These are phyloP conservation scores for Cercospora sojina DNA, from an alignment of 2,329 filamentous ascomycete species.

Conservation along the genomic window DNA sequence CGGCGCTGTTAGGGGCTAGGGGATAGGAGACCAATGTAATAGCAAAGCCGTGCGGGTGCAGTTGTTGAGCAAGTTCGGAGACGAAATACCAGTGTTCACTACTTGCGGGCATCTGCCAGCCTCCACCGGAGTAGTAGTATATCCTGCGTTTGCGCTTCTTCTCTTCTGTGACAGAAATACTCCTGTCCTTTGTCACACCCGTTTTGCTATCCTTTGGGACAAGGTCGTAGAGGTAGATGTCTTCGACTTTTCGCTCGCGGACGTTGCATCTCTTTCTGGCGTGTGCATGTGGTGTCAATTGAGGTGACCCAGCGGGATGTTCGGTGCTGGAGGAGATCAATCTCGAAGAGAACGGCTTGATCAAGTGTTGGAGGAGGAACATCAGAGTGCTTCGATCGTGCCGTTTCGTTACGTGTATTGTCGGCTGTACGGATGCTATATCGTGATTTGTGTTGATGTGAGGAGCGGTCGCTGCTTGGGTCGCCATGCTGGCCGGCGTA, in stretches of 20 bases:
- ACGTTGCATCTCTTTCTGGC: slow-evolving; percentile 40
- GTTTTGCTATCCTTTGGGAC: slow-evolving; percentile 18
- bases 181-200: neutral
- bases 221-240: slow-evolving; percentile 50
- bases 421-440: slow-evolving; percentile 4
- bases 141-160: slow-evolving; percentile 40
- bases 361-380: slow-evolving; percentile 40
- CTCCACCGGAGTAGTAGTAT: slow-evolving; percentile 58
- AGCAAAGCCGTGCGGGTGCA: slow-evolving; percentile 37
- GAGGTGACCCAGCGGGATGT: slow-evolving; percentile 43
- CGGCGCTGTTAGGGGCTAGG: slow-evolving; percentile 55
- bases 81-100: slow-evolving; percentile 55
- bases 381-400: slow-evolving; percentile 40
- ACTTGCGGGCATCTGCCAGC: slow-evolving; percentile 54
- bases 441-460: slow-evolving; percentile 10
- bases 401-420: slow-evolving; percentile 40
- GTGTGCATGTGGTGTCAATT: slow-evolving; percentile 40
- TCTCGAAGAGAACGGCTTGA: slow-evolving; percentile 40
- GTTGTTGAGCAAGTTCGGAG: slow-evolving; percentile 45
- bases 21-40: slow-evolving; percentile 55
- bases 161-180: neutral
- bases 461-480: neutral
- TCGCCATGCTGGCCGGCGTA: slow-evolving; percentile 5
- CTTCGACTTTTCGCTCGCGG: slow-evolving; percentile 44
- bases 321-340: slow-evolving; percentile 38